Evolutionary conservation across 1,139 yeast species (phyloP), one percentile per base, ranked within the genome.

Genomic region (Blastobotrys persicus): DNA sequence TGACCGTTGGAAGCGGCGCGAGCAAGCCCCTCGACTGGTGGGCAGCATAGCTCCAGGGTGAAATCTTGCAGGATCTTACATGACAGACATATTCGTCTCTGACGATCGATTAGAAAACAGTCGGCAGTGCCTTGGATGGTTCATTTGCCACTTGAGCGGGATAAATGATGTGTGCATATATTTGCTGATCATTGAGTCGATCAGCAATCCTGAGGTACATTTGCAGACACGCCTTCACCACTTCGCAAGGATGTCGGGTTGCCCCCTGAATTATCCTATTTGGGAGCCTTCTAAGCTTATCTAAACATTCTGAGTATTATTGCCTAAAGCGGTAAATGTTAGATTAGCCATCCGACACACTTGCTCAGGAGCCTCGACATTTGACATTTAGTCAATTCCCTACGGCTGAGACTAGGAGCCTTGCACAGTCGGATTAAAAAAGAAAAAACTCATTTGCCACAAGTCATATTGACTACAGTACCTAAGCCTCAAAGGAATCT

Each of bases 401-500:
- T n/a, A n/a, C n/a, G n/a, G n/a, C n/a, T n/a, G n/a, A n/a, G n/a
- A n/a, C n/a, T n/a, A n/a, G n/a, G n/a, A n/a, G n/a, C n/a, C n/a
- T n/a, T n/a, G n/a, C n/a, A n/a, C n/a, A n/a, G n/a, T n/a, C n/a
- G n/a, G n/a, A n/a, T n/a, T n/a, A n/a, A n/a, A n/a, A n/a, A n/a
- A n/a, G n/a, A n/a, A n/a, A n/a, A n/a, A n/a, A n/a, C n/a, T n/a
- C n/a, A n/a, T n/a, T n/a, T n/a, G n/a, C n/a, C n/a, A n/a, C n/a
- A n/a, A n/a, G n/a, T n/a, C n/a, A n/a, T n/a, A n/a, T n/a, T n/a
- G n/a, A n/a, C n/a, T n/a, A n/a, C n/a, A n/a, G n/a, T n/a, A n/a
- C n/a, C n/a, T n/a, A n/a, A n/a, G n/a, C n/a, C n/a, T 37, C n/a
- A 19, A 28, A 9, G 17, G 12, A 74, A 57, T 45, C 62, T 63